These are phyloP conservation scores for Plasmodium ovale DNA, from an alignment of 169 alveolate species.

Conservation along the genomic window DNA sequence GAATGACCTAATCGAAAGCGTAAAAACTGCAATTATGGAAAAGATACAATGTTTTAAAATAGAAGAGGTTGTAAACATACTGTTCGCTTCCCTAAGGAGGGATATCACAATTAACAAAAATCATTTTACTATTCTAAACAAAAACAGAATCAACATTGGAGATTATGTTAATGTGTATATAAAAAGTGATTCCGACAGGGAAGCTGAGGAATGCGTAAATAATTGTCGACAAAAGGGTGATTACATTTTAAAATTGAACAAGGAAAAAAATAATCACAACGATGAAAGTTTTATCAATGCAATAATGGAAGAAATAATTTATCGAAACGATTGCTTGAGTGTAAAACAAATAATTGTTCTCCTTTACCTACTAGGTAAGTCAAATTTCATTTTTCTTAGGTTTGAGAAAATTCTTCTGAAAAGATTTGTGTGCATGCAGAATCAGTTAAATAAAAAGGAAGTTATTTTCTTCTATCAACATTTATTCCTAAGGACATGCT, in stretches of 20 bases:
- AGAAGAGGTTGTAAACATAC: constrained; percentile 53
- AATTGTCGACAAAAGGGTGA: not conserved
- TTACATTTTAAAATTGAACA: not conserved
- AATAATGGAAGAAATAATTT: constrained; percentile 62
- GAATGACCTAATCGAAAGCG: not conserved
- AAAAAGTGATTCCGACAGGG: not conserved
- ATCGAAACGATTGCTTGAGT: constrained; percentile 51
- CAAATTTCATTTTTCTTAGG: constrained; percentile 17
- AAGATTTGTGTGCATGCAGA: constrained; percentile 40
- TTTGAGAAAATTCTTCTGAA: constrained; percentile 58
- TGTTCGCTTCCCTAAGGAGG: constrained; percentile 31
- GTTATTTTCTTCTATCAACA: constrained; percentile 52
- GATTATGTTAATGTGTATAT: constrained; percentile 51
- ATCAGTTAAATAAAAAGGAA: constrained; percentile 25
- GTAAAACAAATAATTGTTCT: constrained; percentile 37
- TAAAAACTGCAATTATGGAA: constrained; percentile 21
- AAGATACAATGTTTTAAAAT: constrained; percentile 50
- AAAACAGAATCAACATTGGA: constrained; percentile 19
- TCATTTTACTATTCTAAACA: constrained; percentile 31
- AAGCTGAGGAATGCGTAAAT: not conserved
- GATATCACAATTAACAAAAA: constrained; percentile 26
- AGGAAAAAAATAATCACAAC: not conserved
- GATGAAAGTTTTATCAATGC: constrained; percentile 17
- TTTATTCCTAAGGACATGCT: constrained; percentile 61
- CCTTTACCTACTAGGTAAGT: constrained; percentile 2